Conservation (phyloP, 2,329 filamentous ascomycete genomes). For the Ophiobolus disseminans region DNA sequence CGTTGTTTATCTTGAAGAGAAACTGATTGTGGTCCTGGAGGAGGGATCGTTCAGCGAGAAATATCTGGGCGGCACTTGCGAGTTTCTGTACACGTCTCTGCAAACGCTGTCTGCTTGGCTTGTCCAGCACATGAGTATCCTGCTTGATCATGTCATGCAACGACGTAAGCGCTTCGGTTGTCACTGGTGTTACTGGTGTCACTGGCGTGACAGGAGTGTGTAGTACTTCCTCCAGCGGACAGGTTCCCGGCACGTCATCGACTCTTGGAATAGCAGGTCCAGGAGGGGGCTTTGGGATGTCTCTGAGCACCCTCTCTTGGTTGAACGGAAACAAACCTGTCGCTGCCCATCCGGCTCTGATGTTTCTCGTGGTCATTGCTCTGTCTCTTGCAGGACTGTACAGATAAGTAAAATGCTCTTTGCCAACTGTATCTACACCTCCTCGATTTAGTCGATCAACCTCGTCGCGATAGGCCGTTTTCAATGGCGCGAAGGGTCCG, state of each 20-base stretch:
- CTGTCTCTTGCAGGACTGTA: slow-evolving; percentile 22
- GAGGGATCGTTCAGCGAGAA: not conserved
- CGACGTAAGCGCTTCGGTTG: not conserved
- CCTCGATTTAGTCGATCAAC: slow-evolving; percentile 15
- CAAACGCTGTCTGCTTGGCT: not conserved
- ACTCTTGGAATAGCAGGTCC: slow-evolving; percentile 3
- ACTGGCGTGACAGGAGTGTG: not conserved
- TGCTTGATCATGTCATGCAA: not conserved
- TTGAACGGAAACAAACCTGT: slow-evolving; percentile 33
- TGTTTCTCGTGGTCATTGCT: slow-evolving; percentile 33
- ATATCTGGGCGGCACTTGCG: not conserved
- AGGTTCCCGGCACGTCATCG: not conserved
- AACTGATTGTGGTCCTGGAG: slow-evolving; percentile 2
- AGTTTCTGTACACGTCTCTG: not conserved
- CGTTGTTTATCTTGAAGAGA: too few relatives aligned
- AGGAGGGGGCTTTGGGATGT: slow-evolving; percentile 22
- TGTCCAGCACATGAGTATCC: not conserved
- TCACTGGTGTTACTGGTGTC: not conserved
- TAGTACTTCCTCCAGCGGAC: not conserved
- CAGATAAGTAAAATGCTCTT: slow-evolving; percentile 5
- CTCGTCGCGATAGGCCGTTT: slow-evolving; percentile 13
- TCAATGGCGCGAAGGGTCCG: slow-evolving; percentile 11
- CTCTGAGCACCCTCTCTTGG: slow-evolving; percentile 34
- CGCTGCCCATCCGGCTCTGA: slow-evolving; percentile 29
- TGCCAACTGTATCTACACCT: not conserved